Evolutionary conservation across 345 rosid species (phyloP).

Genomic region (Lepidium sativum): DNA sequence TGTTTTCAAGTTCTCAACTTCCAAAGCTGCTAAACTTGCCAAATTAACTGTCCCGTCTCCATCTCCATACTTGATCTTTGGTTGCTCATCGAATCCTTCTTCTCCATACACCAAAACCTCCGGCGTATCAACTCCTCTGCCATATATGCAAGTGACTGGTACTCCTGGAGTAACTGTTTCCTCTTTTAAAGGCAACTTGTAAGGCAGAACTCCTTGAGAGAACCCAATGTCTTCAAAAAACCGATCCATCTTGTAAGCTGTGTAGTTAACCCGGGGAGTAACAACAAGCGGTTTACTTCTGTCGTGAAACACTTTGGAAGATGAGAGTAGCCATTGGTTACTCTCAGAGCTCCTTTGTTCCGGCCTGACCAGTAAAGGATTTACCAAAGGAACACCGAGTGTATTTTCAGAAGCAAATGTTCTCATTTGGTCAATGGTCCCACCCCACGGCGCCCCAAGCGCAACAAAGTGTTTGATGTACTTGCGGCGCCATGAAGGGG

Average conservation of each 20-base stretch:
- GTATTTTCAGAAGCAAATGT: conserved; percentile 69
- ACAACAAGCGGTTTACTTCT: conserved; percentile 36
- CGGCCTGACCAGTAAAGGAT: conserved; percentile 61
- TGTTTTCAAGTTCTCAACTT: conserved; percentile 37
- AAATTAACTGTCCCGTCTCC: conserved; percentile 85
- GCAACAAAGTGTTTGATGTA: conserved; percentile 68
- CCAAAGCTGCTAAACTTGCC: conserved; percentile 62
- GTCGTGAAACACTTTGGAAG: conserved; percentile 36
- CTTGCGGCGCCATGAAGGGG: conserved; percentile 52
- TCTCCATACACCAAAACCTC: conserved; percentile 46
- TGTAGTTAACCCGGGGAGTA: conserved; percentile 40
- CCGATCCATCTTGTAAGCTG: conserved; percentile 36
- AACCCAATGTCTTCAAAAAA: conserved; percentile 64
- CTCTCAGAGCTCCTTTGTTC: conserved; percentile 77
- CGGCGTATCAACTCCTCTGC: conserved; percentile 49
- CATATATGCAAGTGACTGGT: conserved; percentile 60
- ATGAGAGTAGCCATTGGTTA: conserved; percentile 81
- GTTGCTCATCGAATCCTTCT: conserved; percentile 52
- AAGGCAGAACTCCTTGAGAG: conserved; percentile 50
- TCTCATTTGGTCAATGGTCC: conserved; percentile 49
- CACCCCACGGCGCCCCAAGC: conserved; percentile 82
- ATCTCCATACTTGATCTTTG: conserved; percentile 60
- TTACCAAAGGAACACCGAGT: conserved; percentile 67
- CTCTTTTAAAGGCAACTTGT: conserved; percentile 37
- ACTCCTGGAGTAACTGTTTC: conserved; percentile 35